A percentile compares a stretch with the other conserved stretches of the same genome.
Conservation (phyloP, 768 basidiomycete genomes). For the Naganishia friedmannii region DNA sequence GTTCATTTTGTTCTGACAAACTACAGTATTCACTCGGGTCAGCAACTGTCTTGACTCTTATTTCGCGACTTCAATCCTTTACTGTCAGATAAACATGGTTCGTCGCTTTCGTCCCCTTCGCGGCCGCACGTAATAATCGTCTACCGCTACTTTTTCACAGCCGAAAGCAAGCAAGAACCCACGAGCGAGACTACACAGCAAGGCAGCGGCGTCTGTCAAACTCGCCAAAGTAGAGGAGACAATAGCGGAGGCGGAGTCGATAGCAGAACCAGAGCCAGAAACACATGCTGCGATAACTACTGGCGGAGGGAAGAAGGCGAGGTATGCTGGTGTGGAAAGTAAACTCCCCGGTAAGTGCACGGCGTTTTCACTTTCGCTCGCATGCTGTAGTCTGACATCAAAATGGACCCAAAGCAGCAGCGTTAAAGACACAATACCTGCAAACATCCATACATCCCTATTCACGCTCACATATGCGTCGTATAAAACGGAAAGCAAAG, state of each 20-base stretch:
- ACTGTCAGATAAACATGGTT: not conserved
- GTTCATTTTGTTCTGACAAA: no score
- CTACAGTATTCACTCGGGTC: no score
- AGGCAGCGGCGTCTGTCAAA: constrained; percentile 48
- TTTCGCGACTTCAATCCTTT: no score
- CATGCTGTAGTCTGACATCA: not conserved
- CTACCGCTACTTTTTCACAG: not conserved
- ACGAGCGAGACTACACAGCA: constrained; percentile 27
- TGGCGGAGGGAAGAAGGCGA: constrained; percentile 3
- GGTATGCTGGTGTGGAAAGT: not conserved
- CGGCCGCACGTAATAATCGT: not conserved
- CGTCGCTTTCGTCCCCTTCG: not conserved
- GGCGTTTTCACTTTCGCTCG: not conserved
- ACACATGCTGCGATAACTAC: not conserved
- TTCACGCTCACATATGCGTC: constrained; percentile 26
- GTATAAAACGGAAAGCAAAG: constrained; percentile 44
- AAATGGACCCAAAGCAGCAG: not conserved
- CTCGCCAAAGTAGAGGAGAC: constrained; percentile 50
- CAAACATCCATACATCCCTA: not conserved
- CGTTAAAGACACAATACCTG: constrained; percentile 15
- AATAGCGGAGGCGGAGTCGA: constrained; percentile 41
- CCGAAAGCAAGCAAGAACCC: constrained; percentile 30
- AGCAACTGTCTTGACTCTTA: no score
- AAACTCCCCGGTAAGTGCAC: constrained; percentile 4
- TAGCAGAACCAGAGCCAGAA: constrained; percentile 24